A percentile compares a stretch with the other conserved stretches of the same genome.
These are phyloP conservation scores for Fusarium penzigii DNA, from an alignment of 2,329 filamentous ascomycete genomes.

Conservation along the genomic window DNA sequence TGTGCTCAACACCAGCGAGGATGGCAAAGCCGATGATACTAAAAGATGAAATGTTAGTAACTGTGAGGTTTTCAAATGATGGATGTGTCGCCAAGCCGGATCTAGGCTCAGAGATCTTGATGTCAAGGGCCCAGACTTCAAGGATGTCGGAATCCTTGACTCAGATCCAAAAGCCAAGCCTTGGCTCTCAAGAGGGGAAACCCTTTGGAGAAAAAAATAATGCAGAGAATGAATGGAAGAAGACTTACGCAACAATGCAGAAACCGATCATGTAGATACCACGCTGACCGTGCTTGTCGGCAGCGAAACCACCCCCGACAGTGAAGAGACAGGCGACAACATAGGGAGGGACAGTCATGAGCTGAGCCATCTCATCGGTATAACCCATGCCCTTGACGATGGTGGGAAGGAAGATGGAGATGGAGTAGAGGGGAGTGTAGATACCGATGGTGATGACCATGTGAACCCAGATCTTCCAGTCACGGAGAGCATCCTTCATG, in stretches of 20 bases:
- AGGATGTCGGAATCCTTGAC: too few species aligned
- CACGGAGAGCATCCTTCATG: conserved; percentile 55
- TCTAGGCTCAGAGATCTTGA: conserved; percentile 4
- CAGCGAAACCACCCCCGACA: conserved; percentile 43
- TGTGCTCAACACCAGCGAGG: conserved; percentile 33
- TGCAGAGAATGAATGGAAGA: neutral
- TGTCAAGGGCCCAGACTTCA: neutral
- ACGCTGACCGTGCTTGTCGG: conserved; percentile 39
- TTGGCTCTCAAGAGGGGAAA: too few species aligned
- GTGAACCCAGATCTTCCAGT: conserved; percentile 58
- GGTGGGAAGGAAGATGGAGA: conserved; percentile 40
- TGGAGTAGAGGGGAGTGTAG: conserved; percentile 41
- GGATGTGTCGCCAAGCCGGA: conserved; percentile 7
- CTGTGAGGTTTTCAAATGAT: neutral
- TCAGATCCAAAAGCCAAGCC: too few species aligned
- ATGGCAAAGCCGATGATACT: conserved; percentile 38
- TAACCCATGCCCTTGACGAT: conserved; percentile 40
- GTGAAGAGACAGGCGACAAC: conserved; percentile 39
- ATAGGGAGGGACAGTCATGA: conserved; percentile 42
- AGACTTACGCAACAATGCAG: conserved; percentile 37
- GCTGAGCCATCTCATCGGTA: conserved; percentile 38
- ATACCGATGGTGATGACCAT: conserved; percentile 64
- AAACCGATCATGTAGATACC: conserved; percentile 41
- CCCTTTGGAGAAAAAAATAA: neutral
- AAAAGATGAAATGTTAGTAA: conserved; percentile 12